These are phyloP conservation scores for Uromyces viciae-fabae DNA, from an alignment of 1,284 basidiomycete genomes.

Conservation along the genomic window DNA sequence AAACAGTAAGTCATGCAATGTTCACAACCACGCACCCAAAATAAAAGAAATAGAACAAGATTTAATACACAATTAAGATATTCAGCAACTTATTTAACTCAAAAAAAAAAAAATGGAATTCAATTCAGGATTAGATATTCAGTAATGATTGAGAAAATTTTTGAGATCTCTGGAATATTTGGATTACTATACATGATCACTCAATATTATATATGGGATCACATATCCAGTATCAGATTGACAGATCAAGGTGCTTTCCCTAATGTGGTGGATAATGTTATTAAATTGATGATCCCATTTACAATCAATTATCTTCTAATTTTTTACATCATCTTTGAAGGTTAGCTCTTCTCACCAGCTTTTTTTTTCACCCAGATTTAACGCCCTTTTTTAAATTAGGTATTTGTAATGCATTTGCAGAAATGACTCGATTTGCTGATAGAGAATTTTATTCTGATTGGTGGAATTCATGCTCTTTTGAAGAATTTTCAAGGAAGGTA, in stretches of 20 bases:
- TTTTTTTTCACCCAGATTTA: background rate
- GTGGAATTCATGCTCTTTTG: conserved; percentile 96
- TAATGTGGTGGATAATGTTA: conserved; percentile 46
- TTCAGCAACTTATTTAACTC: no score
- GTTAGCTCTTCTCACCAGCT: background rate
- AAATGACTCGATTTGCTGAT: conserved; percentile 78
- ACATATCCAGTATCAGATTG: conserved; percentile 59
- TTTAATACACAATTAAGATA: no score
- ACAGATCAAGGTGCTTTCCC: conserved; percentile 51
- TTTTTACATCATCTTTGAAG: conserved; percentile 55
- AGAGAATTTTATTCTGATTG: conserved; percentile 96
- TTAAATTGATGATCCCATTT: conserved; percentile 76
- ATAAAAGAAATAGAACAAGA: no score
- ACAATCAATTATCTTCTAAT: conserved; percentile 63
- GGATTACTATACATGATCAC: conserved; percentile 75
- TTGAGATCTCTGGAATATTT: conserved; percentile 93
- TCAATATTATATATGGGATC: conserved; percentile 77
- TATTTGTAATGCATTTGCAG: conserved; percentile 91
- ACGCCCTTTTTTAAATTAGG: conserved; percentile 62
- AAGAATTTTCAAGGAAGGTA: conserved; percentile 78
- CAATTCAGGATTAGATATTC: conserved; percentile 61
- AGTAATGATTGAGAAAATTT: conserved; percentile 90
- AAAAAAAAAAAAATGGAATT: background rate
- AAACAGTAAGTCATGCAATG: conserved; percentile 64
- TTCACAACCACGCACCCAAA: background rate